Evolutionary conservation across 225 moss, liverwort and hornwort species (phyloP).

Genomic region (Pseudisothecium myosuroides): DNA sequence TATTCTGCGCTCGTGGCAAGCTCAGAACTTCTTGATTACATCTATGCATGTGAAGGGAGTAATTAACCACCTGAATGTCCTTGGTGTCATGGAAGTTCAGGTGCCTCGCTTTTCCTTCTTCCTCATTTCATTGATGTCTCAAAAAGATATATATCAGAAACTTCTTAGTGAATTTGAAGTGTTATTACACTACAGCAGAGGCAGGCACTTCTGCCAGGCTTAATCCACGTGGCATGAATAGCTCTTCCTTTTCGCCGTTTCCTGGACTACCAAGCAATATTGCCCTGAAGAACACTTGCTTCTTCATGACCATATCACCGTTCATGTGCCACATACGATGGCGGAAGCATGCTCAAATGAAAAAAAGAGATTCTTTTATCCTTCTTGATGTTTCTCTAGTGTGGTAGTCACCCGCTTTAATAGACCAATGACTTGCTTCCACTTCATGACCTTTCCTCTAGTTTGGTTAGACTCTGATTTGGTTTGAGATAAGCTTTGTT

Average conservation of each 20-base stretch:
- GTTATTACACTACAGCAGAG: neutral
- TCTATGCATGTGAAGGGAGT: constrained; percentile 84
- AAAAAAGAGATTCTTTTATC: neutral
- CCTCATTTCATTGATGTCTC: neutral
- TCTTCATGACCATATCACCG: neutral
- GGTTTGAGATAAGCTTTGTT: neutral
- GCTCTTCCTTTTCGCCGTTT: neutral
- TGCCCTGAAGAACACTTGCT: neutral
- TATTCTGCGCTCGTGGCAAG: constrained; percentile 71
- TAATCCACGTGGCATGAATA: neutral
- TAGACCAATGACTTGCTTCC: neutral
- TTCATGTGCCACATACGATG: neutral
- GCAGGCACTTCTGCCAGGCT: neutral
- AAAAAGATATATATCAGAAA: neutral
- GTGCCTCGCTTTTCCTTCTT: constrained; percentile 1
- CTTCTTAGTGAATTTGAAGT: neutral
- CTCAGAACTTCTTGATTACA: constrained; percentile 76
- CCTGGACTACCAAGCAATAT: neutral
- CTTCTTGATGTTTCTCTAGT: neutral
- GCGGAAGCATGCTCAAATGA: neutral
- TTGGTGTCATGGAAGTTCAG: constrained; percentile 92
- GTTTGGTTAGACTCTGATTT: neutral
- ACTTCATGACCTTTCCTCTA: neutral
- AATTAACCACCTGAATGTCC: constrained; percentile 33
- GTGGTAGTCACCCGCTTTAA: neutral